Evolutionary conservation across 2,329 filamentous ascomycete species (phyloP).

Genomic region (Claviceps sorghi): DNA sequence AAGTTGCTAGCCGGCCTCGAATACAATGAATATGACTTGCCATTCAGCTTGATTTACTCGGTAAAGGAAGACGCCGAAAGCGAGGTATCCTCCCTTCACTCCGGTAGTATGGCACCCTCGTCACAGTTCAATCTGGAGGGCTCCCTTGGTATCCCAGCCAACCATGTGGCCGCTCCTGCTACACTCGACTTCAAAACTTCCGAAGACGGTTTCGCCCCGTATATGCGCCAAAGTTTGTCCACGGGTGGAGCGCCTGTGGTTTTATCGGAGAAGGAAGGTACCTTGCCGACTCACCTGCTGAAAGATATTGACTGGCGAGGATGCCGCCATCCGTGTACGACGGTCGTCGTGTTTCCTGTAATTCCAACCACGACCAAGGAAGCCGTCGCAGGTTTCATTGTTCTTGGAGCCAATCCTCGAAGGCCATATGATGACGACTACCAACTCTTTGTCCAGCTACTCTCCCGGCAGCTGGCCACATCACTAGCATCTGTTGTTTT

Average conservation of each 20-base stretch:
- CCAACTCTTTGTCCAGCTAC: slow-evolving; percentile 57
- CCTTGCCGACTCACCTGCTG: slow-evolving; percentile 49
- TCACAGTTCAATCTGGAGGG: slow-evolving; percentile 58
- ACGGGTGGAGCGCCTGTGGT: slow-evolving; percentile 51
- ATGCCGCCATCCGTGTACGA: slow-evolving; percentile 53
- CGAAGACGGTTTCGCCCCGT: slow-evolving; percentile 58
- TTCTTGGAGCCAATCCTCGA: slow-evolving; percentile 65
- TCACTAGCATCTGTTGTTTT: slow-evolving; percentile 69
- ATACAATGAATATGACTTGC: slow-evolving; percentile 61
- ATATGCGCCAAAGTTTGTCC: slow-evolving; percentile 60
- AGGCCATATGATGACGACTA: slow-evolving; percentile 72
- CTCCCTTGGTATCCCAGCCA: slow-evolving; percentile 50
- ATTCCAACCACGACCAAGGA: slow-evolving; percentile 60
- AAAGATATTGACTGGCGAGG: slow-evolving; percentile 55
- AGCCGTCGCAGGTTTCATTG: slow-evolving; percentile 59
- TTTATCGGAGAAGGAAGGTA: slow-evolving; percentile 50
- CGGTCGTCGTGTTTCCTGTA: slow-evolving; percentile 64
- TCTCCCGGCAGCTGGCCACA: slow-evolving; percentile 63
- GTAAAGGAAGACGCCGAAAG: slow-evolving; percentile 57
- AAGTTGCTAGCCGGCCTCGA: slow-evolving; percentile 55
- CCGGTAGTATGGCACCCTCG: slow-evolving; percentile 45
- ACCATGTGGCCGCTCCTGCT: slow-evolving; percentile 45
- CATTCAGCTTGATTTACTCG: slow-evolving; percentile 65
- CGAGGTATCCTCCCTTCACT: slow-evolving; percentile 57
- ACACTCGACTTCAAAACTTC: slow-evolving; percentile 55